Evolutionary conservation across 2,329 filamentous ascomycete species (phyloP).

Genomic region (Hypoxylon sp.): DNA sequence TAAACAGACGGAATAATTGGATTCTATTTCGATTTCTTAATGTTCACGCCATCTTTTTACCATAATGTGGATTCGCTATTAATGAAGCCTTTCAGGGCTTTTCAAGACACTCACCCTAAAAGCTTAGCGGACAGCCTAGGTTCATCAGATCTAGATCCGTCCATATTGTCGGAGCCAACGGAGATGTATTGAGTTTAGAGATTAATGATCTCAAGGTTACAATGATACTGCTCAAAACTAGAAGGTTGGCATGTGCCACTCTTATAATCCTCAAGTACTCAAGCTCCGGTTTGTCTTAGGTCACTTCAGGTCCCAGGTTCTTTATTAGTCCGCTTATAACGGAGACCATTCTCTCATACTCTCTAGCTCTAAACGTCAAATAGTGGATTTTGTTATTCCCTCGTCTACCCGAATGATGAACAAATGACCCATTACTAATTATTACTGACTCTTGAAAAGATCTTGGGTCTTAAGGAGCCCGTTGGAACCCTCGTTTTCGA

Average conservation of each 20-base stretch:
- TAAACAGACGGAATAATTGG: conserved; percentile 3
- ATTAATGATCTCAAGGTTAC: not conserved
- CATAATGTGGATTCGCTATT: not conserved
- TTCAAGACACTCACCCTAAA: not conserved
- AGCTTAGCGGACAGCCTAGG: not conserved
- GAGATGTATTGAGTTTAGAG: conserved; percentile 24
- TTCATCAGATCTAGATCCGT: conserved; percentile 30
- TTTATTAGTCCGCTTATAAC: conserved; percentile 19
- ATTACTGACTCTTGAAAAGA: not conserved
- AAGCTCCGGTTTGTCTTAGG: not conserved
- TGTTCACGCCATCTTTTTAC: conserved; percentile 1
- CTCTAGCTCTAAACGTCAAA: not conserved
- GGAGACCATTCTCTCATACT: conserved; percentile 2
- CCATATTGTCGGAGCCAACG: conserved; percentile 23
- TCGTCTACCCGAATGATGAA: conserved; percentile 6
- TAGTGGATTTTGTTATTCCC: not conserved
- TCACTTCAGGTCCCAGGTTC: not conserved
- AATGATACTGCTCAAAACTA: not conserved
- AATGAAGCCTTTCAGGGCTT: not conserved
- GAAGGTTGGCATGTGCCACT: conserved; percentile 27
- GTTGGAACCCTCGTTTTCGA: conserved; percentile 24
- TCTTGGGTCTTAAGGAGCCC: not conserved
- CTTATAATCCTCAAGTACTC: not conserved
- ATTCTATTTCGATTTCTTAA: conserved; percentile 5
- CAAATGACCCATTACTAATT: conserved; percentile 29